Percentiles rank a stretch among this genome's conserved stretches.
Evolutionary conservation across 108 stramenopile species (phyloP).

Genomic region (Schizochytrium sp.): DNA sequence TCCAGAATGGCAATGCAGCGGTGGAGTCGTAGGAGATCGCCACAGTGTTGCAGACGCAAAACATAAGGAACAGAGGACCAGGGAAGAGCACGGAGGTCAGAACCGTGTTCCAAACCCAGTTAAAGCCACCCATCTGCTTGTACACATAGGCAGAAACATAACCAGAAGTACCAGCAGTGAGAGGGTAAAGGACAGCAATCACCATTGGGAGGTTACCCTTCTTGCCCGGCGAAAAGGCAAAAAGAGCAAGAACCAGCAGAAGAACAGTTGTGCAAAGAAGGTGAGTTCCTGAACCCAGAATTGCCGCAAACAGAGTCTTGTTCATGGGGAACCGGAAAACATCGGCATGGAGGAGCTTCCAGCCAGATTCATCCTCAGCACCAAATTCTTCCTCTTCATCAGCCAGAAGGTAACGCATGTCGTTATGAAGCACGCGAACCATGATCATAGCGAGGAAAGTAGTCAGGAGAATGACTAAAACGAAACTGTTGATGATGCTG

Average conservation of each 20-base stretch:
- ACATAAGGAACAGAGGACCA: constrained; percentile 83
- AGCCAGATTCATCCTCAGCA: constrained; percentile 81
- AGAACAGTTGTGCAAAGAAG: constrained; percentile 83
- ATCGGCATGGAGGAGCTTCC: constrained; percentile 98
- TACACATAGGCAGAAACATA: constrained; percentile 86
- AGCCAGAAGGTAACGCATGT: constrained; percentile 94
- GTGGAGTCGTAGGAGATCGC: constrained; percentile 90
- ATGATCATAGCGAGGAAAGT: constrained; percentile 94
- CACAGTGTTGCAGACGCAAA: constrained; percentile 90
- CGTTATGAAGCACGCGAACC: constrained; percentile 94
- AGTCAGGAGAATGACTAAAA: constrained; percentile 94
- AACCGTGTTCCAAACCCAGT: constrained; percentile 91
- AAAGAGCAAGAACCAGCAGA: constrained; percentile 87
- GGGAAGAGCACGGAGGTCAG: constrained; percentile 89
- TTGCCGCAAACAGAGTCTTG: constrained; percentile 84
- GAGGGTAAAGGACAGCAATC: constrained; percentile 87
- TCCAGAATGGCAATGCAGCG: constrained; percentile 91
- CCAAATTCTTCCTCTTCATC: constrained; percentile 97
- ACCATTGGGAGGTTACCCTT: constrained; percentile 93
- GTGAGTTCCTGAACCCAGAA: constrained; percentile 89
- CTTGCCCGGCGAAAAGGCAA: constrained; percentile 88
- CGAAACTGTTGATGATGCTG: constrained; percentile 96
- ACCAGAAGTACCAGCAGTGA: constrained; percentile 90
- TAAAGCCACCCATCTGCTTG: constrained; percentile 89
- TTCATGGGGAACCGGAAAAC: constrained; percentile 93